phyloP scores from a whole-genome alignment of 2,329 filamentous ascomycete genomes.

The Xylariomycetidae sp. region DNA sequence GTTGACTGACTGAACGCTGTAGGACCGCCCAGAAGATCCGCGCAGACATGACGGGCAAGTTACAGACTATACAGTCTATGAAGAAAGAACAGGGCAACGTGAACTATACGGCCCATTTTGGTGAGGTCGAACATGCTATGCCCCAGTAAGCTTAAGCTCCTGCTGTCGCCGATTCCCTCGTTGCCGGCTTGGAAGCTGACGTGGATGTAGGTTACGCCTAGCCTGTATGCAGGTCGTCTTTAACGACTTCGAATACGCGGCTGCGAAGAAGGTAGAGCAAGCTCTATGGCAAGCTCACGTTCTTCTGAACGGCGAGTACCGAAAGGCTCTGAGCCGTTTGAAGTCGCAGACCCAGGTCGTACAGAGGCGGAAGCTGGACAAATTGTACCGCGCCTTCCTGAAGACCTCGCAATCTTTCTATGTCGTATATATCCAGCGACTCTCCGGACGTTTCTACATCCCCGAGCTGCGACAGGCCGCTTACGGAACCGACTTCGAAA shows the following conservation, averaged over 20 bases:
- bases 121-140: conserved; percentile 25
- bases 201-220: conserved; percentile 63
- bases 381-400: conserved; percentile 77
- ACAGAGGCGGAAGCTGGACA: conserved; percentile 72
- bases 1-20: no score
- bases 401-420: conserved; percentile 88
- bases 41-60: conserved; percentile 17
- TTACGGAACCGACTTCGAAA: conserved; percentile 37
- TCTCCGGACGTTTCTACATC: conserved; percentile 59
- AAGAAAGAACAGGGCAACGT: conserved; percentile 24
- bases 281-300: conserved; percentile 76
- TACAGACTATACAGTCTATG: conserved; percentile 18
- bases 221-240: conserved; percentile 70
- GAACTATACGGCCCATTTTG: conserved; percentile 26
- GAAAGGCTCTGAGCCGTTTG: conserved; percentile 59
- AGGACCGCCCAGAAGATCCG: conserved; percentile 26
- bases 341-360: conserved; percentile 49
- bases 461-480: conserved; percentile 43
- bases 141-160: conserved; percentile 23
- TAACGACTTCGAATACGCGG: conserved; percentile 63
- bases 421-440: conserved; percentile 73
- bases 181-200: no score
- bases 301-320: conserved; percentile 73
- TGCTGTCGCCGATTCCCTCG: conserved; percentile 1
- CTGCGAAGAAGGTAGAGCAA: conserved; percentile 59